These are phyloP conservation scores for Trypanosomatidae sp. DNA, from an alignment of 208 protist species.

Conservation along the genomic window DNA sequence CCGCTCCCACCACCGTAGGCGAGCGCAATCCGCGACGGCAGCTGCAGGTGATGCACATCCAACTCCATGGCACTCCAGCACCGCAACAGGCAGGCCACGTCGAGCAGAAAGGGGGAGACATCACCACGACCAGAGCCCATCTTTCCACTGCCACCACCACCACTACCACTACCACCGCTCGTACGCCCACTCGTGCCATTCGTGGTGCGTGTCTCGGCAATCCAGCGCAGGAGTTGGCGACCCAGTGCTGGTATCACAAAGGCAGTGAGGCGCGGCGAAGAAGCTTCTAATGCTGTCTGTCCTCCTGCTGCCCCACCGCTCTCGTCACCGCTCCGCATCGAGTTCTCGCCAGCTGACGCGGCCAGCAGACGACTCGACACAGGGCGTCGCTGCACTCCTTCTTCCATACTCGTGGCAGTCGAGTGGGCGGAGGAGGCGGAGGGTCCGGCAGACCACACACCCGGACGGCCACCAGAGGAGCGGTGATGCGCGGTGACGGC, in stretches of 20 bases:
- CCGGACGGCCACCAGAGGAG: neutral
- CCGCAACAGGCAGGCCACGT: slow-evolving; percentile 25
- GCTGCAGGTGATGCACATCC: slow-evolving; percentile 26
- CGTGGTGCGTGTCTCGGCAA: slow-evolving; percentile 4
- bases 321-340: too few relatives aligned
- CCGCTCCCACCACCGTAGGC: slow-evolving; percentile 19
- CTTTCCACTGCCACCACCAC: neutral
- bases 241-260: slow-evolving; percentile 11
- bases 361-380: too few relatives aligned
- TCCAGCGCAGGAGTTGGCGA: slow-evolving; percentile 21
- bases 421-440: too few relatives aligned
- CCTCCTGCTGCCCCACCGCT: neutral
- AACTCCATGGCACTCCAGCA: slow-evolving; percentile 24
- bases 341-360: too few relatives aligned
- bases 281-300: neutral
- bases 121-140: too few relatives aligned
- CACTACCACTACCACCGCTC: neutral
- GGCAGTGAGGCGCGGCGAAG: slow-evolving; percentile 6
- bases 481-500: slow-evolving; percentile 15
- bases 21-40: slow-evolving; percentile 17
- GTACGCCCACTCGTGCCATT: neutral
- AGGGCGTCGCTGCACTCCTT: too few relatives aligned
- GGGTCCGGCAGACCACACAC: too few relatives aligned
- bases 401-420: too few relatives aligned
- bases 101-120: slow-evolving; percentile 26